Percentiles rank a stretch among this genome's conserved stretches.
Conservation (phyloP, 1,139 yeast species). For the Saccharomycopsis hybrid region DNA sequence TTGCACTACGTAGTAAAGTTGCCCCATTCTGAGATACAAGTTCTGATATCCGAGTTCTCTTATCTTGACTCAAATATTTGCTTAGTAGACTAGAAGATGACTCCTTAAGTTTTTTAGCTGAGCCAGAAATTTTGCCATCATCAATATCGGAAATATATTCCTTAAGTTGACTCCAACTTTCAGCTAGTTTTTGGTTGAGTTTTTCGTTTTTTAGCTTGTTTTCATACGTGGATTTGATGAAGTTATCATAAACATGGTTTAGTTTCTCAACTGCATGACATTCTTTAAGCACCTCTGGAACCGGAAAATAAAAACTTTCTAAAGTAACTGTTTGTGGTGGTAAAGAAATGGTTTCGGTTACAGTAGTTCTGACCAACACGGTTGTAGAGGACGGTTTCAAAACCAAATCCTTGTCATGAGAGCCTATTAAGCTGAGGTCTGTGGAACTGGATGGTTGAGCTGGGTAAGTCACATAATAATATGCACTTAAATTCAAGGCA, state of each 20-base stretch:
- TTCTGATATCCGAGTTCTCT: too few relatives aligned
- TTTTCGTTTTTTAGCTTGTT: background rate
- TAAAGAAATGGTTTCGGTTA: conserved; percentile 1
- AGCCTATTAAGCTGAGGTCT: too few relatives aligned
- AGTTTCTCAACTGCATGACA: background rate
- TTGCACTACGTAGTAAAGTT: too few relatives aligned
- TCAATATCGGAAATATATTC: too few relatives aligned
- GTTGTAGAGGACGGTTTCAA: conserved; percentile 4
- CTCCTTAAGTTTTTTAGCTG: too few relatives aligned
- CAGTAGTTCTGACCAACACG: conserved; percentile 13
- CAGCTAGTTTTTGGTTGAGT: background rate
- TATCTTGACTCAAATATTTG: too few relatives aligned
- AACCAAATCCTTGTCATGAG: background rate
- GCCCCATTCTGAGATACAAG: too few relatives aligned
- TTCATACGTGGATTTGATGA: background rate
- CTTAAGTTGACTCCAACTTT: background rate
- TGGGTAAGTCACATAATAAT: too few relatives aligned
- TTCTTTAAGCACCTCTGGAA: background rate
- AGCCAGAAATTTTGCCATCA: too few relatives aligned
- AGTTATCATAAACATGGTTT: background rate
- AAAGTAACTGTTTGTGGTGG: conserved; percentile 13
- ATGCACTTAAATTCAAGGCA: too few relatives aligned
- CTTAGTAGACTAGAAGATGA: too few relatives aligned
- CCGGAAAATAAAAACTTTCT: background rate
- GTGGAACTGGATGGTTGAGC: too few relatives aligned